Evolutionary conservation across 202 grass and related monocot species (phyloP).

Genomic region (Tripidium arundinaceum): DNA sequence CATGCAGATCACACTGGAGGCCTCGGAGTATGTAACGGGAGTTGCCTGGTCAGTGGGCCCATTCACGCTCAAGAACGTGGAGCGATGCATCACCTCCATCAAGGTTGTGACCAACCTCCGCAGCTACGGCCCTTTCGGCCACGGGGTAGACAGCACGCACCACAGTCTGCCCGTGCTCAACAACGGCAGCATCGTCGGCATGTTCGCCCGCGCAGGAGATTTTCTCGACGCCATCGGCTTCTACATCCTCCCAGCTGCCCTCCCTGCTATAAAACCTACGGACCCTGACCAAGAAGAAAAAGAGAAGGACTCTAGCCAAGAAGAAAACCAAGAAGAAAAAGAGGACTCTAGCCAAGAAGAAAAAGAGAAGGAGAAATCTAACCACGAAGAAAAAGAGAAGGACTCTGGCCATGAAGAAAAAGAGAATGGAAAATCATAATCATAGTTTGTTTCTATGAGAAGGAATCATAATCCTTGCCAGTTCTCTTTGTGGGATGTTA

Average conservation of each 20-base stretch:
- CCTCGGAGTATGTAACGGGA: slow-evolving; percentile 2
- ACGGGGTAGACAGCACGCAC: neutral
- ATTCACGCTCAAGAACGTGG: neutral
- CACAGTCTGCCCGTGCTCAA: slow-evolving; percentile 1
- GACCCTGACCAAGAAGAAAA: neutral
- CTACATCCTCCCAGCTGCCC: neutral
- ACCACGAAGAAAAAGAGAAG: too few relatives aligned
- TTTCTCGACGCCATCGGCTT: slow-evolving; percentile 22
- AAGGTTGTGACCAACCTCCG: slow-evolving; percentile 22
- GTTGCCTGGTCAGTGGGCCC: neutral
- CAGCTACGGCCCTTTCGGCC: slow-evolving; percentile 11
- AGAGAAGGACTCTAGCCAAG: too few relatives aligned
- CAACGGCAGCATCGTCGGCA: slow-evolving; percentile 2
- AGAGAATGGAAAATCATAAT: too few relatives aligned
- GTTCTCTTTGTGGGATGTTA: too few relatives aligned
- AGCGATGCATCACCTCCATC: neutral
- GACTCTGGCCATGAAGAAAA: too few relatives aligned
- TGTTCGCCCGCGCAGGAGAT: slow-evolving; percentile 6
- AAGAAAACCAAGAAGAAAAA: too few relatives aligned
- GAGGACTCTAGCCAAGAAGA: too few relatives aligned
- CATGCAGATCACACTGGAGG: neutral
- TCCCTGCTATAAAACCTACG: neutral
- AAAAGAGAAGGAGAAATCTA: too few relatives aligned
- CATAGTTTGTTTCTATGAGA: too few relatives aligned
- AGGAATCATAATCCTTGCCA: too few relatives aligned